Conservation (phyloP, 2,329 filamentous ascomycete species). For the Fusarium xylarioides region DNA sequence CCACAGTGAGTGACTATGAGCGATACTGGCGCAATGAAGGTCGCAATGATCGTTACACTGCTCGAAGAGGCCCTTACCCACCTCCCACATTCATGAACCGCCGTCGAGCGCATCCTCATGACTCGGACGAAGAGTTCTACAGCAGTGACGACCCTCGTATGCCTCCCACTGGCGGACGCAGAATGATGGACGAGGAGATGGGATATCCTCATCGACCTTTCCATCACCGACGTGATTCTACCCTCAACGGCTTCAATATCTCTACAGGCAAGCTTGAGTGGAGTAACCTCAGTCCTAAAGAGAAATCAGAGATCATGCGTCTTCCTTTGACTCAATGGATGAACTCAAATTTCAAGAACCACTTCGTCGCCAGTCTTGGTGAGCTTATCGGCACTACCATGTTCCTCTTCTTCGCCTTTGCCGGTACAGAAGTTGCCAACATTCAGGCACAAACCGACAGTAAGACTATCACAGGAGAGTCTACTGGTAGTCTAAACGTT, state of each 20-base stretch:
- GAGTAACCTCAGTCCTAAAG: conserved; percentile 50
- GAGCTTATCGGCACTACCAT: conserved; percentile 55
- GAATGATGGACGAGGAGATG: conserved; percentile 39
- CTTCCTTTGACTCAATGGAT: conserved; percentile 58
- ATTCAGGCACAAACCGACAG: conserved; percentile 46
- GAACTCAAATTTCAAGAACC: conserved; percentile 57
- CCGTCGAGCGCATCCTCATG: conserved; percentile 27
- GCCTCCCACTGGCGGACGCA: conserved; percentile 21
- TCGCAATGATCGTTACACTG: conserved; percentile 33
- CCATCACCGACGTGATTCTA: conserved; percentile 16
- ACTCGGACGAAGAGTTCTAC: conserved; percentile 40
- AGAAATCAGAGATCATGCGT: conserved; percentile 55
- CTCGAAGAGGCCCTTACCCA: conserved; percentile 36
- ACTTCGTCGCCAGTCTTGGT: conserved; percentile 50
- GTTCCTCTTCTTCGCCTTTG: conserved; percentile 56
- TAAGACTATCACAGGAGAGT: conserved; percentile 54
- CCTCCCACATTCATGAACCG: conserved; percentile 40
- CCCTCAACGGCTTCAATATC: conserved; percentile 26
- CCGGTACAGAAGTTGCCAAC: conserved; percentile 53
- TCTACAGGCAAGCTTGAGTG: conserved; percentile 48
- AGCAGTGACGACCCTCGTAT: conserved; percentile 34
- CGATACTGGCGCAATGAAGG: conserved; percentile 39
- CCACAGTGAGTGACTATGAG: conserved; percentile 36
- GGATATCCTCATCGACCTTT: conserved; percentile 10
- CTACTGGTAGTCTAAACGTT: conserved; percentile 56